These are phyloP conservation scores for Volvox africanus DNA, from an alignment of 139 green algal species.

Conservation along the genomic window DNA sequence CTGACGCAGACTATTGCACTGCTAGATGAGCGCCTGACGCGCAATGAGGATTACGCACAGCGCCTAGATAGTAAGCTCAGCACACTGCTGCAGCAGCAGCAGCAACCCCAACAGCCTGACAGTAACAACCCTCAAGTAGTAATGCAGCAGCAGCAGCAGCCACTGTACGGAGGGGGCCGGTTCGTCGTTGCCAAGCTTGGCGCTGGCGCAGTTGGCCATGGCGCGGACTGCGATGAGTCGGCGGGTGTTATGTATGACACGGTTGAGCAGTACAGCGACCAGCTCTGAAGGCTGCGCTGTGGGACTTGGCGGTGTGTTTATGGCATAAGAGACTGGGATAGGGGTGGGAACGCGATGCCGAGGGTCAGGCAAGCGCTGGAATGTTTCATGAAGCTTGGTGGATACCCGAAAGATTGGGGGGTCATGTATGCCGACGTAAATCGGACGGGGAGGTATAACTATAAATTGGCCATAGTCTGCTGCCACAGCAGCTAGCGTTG, in stretches of 20 bases:
- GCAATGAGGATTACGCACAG: constrained; percentile 78
- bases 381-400: too few relatives aligned
- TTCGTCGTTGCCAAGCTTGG: background rate
- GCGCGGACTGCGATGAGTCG: background rate
- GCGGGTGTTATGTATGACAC: constrained; percentile 17
- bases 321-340: too few relatives aligned
- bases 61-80: constrained; percentile 53
- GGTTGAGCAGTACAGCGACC: constrained; percentile 31
- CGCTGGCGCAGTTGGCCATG: background rate
- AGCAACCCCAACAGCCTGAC: background rate
- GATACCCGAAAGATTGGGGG: too few relatives aligned
- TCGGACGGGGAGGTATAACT: too few relatives aligned
- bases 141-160: background rate
- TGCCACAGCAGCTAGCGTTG: too few relatives aligned
- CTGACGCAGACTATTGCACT: constrained; percentile 85
- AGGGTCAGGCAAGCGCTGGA: too few relatives aligned
- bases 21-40: constrained; percentile 84
- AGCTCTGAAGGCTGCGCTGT: background rate
- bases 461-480: too few relatives aligned
- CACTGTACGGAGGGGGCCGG: background rate
- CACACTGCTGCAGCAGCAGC: background rate
- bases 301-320: too few relatives aligned
- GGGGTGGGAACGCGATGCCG: too few relatives aligned
- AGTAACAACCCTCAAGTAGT: background rate
- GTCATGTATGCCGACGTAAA: too few relatives aligned